These are phyloP conservation scores for Pichia ethanolica DNA, from an alignment of 805 yeast genomes.

Conservation along the genomic window DNA sequence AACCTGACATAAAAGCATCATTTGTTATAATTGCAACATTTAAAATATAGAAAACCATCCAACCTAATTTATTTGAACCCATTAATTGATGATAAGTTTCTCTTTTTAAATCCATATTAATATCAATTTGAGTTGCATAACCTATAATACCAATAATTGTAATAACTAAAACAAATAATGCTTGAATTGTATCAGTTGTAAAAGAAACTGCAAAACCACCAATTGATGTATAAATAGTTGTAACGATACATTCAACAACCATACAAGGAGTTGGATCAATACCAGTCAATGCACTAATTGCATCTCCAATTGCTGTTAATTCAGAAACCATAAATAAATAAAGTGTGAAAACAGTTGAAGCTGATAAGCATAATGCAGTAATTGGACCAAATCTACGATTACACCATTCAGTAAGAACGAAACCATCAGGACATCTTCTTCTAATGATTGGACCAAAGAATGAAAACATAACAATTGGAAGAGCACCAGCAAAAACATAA, in stretches of 20 bases:
- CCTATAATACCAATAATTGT: conserved; percentile 69
- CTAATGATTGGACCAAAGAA: conserved; percentile 76
- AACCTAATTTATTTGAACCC: conserved; percentile 64
- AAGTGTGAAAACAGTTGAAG: conserved; percentile 78
- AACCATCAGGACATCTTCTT: conserved; percentile 77
- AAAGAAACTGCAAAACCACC: conserved; percentile 91
- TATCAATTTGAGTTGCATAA: conserved; percentile 65
- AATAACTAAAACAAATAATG: conserved; percentile 58
- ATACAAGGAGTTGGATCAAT: conserved; percentile 72
- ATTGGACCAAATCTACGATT: conserved; percentile 67
- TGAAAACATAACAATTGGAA: conserved; percentile 82
- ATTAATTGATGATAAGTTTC: conserved; percentile 61
- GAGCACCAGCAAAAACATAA: conserved; percentile 69
- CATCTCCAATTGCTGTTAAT: conserved; percentile 69
- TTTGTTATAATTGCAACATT: conserved; percentile 84
- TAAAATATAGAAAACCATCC: conserved; percentile 83
- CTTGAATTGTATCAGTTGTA: conserved; percentile 81
- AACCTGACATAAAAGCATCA: conserved; percentile 84
- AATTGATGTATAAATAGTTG: conserved; percentile 75
- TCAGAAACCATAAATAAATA: conserved; percentile 85
- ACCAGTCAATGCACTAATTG: conserved; percentile 71
- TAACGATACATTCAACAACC: conserved; percentile 79
- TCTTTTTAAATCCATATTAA: conserved; percentile 48
- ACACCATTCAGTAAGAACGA: conserved; percentile 93
- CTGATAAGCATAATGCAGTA: conserved; percentile 67